Conservation (phyloP, 140 eudicot genomes). For the Anethum foeniculum region DNA sequence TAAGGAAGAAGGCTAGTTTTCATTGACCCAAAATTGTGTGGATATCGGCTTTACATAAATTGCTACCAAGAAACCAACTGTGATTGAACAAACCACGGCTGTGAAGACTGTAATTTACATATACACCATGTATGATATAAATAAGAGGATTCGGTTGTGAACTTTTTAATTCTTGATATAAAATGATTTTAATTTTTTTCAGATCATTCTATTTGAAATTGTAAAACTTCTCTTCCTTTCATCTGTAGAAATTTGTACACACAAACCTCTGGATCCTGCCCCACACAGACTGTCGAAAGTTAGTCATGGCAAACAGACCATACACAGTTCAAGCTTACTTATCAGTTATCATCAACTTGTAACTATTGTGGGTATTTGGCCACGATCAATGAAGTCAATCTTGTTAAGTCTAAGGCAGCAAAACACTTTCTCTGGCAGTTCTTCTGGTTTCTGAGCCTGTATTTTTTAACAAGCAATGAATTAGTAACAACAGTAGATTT, state of each 20-base stretch:
- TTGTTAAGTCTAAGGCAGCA: slow-evolving; percentile 77
- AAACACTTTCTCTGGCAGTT: slow-evolving; percentile 63
- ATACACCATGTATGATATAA: background rate
- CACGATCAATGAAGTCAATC: slow-evolving; percentile 63
- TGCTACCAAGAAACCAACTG: background rate
- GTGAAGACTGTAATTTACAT: background rate
- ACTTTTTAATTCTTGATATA: background rate
- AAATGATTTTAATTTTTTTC: background rate
- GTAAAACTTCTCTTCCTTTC: background rate
- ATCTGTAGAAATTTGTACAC: background rate
- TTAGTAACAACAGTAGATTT: background rate
- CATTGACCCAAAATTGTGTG: background rate
- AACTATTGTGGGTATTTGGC: slow-evolving; percentile 74
- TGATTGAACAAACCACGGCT: background rate
- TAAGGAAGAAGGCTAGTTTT: background rate
- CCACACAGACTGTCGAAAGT: background rate
- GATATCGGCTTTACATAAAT: background rate
- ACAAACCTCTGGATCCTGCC: background rate
- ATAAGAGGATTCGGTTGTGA: background rate
- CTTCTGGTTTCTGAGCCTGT: slow-evolving; percentile 88
- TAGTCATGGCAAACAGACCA: background rate
- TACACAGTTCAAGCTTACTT: slow-evolving; percentile 12
- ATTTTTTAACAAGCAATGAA: background rate
- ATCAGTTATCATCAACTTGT: slow-evolving; percentile 38
- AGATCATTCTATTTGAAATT: background rate